A percentile compares a stretch with the other conserved stretches of the same genome.
Conservation (phyloP, 2,329 filamentous ascomycete genomes). For the Pseudopyrenochaeta lycopersici region DNA sequence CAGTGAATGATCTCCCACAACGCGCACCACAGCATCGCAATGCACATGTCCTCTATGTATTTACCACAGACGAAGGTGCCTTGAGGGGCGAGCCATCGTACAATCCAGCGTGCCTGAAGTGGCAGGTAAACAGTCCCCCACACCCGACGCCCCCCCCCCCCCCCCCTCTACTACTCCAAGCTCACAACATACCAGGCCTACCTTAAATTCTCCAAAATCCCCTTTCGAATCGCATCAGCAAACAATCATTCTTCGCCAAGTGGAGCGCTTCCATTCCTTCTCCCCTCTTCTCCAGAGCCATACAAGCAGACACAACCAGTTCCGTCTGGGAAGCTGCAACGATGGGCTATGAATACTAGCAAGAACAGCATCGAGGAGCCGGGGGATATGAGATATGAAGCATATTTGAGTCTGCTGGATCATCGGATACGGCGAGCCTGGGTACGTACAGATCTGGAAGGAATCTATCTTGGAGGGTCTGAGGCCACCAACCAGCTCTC, state of each 20-base stretch:
- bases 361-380: constrained; percentile 52
- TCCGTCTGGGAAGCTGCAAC: constrained; percentile 71
- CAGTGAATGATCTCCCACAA: constrained; percentile 76
- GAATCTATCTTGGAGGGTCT: too few relatives aligned
- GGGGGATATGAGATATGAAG: constrained; percentile 69
- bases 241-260: constrained; percentile 94
- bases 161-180: constrained; percentile 4
- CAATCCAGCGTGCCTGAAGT: constrained; percentile 93
- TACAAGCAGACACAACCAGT: constrained; percentile 56
- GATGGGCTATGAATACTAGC: constrained; percentile 67
- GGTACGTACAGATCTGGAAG: constrained; percentile 58
- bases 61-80: constrained; percentile 72
- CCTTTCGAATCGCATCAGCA: constrained; percentile 73
- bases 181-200: constrained; percentile 68
- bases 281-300: constrained; percentile 58
- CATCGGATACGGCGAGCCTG: constrained; percentile 83
- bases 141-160: background rate
- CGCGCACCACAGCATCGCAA: constrained; percentile 60
- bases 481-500: too few relatives aligned
- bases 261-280: constrained; percentile 86
- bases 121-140: constrained; percentile 73
- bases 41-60: constrained; percentile 76
- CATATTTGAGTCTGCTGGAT: constrained; percentile 81
- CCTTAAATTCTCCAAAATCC: constrained; percentile 77
- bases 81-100: constrained; percentile 73